Base-by-base conservation (phyloP, 345 rosid species). In the Isatis tinctoria region DNA sequence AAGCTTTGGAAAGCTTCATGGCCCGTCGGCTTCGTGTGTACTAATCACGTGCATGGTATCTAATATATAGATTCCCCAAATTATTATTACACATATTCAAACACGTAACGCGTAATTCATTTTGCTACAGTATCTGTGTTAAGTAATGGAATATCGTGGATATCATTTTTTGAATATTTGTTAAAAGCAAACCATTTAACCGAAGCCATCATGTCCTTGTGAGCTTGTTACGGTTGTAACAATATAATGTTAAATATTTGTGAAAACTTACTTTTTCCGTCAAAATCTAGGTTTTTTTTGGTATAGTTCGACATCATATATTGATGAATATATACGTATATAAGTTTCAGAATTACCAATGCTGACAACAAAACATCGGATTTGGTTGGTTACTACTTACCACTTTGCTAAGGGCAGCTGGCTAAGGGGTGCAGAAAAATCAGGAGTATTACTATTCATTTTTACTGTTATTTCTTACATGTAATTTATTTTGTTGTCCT, bases 11-110 rank as follows among this genome's bases (percentile, higher is more conserved):
- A 68, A 39, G 8, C 37, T 18, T 40, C 20, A 40, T 57, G 14
- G 43, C 6, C 58, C 53, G 18, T 41, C 8, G 51, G 62, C 27
- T 40, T 70, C 24, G 17, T 22, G 74, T 70, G 74, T 69, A 30
- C 32, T 69, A 69, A 69, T 58, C 65, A 57, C 24, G 45, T 58
- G 64, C 65, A 44, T n/a, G 16, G 35, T 41, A 69, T 17, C 73
- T 30, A 69, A 18, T n/a, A n/a, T n/a, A n/a, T n/a, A n/a, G n/a
- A n/a, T n/a, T n/a, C n/a, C n/a, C 26, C 12, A 26, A 39, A 11
- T 16, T 53, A 26, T 26, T 10, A 53, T 26, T 17, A 47, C 58
- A 35, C 30, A n/a, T n/a, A 30, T 17, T 64, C 70, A 30, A 44
- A 63, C 6, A 16, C 16, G 39, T 22, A 14, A 36, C 18, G 35